Base-by-base conservation (phyloP, 2,329 filamentous ascomycete species). In the Aspergillus spinulosporus region DNA sequence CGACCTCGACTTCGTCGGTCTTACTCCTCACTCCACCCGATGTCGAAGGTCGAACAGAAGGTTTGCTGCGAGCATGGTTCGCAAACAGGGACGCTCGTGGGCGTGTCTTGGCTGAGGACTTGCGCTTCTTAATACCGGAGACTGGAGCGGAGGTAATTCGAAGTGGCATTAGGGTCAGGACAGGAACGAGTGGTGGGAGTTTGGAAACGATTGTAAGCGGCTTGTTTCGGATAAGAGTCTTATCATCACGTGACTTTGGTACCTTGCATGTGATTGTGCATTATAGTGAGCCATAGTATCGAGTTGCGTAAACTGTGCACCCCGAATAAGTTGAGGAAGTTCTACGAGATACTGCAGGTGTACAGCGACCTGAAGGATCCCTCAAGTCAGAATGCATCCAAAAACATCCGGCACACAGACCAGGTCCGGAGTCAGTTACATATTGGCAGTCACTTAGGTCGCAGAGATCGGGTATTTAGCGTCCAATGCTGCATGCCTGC, bases 111-210 rank as follows among this genome's bases (percentile, higher is more conserved):
- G 68, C 59, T 39, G 62, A 56, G 52, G 71, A 70, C 59, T 71
- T 64, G 61, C 78, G 79, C 47, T 72, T 66, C 36, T 64, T 72
- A 54, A 80, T 71, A 52, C 78, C 74, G 49, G 78, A 76, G 7
- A 78, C 76, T 49, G 76, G 74, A 44, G 77, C 75, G 40, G 77
- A 78, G 0, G 77, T 79, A 51, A 78, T 69, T 63, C 78, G 74
- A 56, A 80, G 68, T 60, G 78, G 72, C 78, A 80, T 80, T n/a
- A 34, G 48, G 48, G 31, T 28, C 9, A 28, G 47, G 11, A 26
- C 28, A 42, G 37, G 57, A 65, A 48, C 49, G 36, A 43, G 9
- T 14, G 45, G 39, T 21, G 28, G 6, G 39, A 34, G 12, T 42
- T 11, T 44, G 7, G 32, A 48, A 47, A 54, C 26, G 9, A 36